Evolutionary conservation across 495 filamentous ascomycete genomes (phyloP), one percentile per base, ranked within the genome.

Genomic region (Chaetomidium leptoderma): DNA sequence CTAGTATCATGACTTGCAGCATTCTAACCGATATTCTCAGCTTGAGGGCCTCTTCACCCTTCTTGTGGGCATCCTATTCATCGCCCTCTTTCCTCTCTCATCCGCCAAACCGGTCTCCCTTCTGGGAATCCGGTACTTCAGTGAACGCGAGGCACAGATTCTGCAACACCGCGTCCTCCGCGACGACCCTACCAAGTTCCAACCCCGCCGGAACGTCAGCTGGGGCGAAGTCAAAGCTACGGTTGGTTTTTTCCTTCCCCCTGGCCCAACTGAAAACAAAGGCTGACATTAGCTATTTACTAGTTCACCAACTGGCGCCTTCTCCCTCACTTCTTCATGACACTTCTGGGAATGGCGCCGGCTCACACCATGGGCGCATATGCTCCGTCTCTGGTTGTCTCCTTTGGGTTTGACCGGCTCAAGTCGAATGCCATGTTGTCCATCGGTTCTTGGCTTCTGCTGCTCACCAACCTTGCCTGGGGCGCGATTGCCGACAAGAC

Each of bases 21-120:
- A n/a, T 30, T 21, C 9, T n/a, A n/a, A n/a, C n/a, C n/a, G n/a
- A n/a, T n/a, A n/a, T n/a, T n/a, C n/a, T n/a, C 43, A 66, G 64
- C 35, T 67, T 32, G 81, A 83, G 59, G 81, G 81, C 9, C 43
- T 77, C 3, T 76, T 84, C 42, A 83, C 81, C 6, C 66, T 85
- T 10, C 67, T 75, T 46, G 74, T 78, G 14, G 81, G 73, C 4
- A 60, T 79, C 26, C 36, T 80, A 11, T 82, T 85, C 62, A 68
- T 78, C 30, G 67, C 75, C 1, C 55, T 81, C 11, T 74, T 83
- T 6, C 81, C 82, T 0, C 66, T 71, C 1, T 68, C 66, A 1
- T 71, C 69, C 0, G 72, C 69, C 5, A 70, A 78, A 24, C 73
- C 80, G 0, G 66, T 80, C 8, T 74, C 78, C 30, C 62, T 72